Conservation (phyloP, 2,329 filamentous ascomycete species). For the Huntiella decipiens region DNA sequence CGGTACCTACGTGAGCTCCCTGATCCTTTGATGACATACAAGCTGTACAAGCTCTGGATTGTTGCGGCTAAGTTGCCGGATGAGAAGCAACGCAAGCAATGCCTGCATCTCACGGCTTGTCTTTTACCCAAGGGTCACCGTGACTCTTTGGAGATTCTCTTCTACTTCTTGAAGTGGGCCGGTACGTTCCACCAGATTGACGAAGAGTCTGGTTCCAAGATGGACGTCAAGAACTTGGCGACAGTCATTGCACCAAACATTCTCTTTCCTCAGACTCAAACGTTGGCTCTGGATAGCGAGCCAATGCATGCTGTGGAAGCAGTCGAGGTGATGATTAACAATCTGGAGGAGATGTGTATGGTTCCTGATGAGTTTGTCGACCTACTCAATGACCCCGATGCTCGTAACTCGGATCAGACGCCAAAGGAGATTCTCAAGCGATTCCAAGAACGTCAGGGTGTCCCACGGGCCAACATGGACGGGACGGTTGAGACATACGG, state of each 20-base stretch:
- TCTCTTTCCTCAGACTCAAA: conserved; percentile 51
- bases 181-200: conserved; percentile 95
- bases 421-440: conserved; percentile 94
- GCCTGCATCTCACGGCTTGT: conserved; percentile 81
- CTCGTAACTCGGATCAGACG: conserved; percentile 70
- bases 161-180: conserved; percentile 92
- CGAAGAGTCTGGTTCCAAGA: conserved; percentile 92
- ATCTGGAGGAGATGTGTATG: conserved; percentile 93
- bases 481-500: conserved; percentile 33
- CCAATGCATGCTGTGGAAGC: conserved; percentile 89
- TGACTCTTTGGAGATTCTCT: conserved; percentile 86
- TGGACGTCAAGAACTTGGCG: conserved; percentile 94
- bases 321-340: conserved; percentile 75
- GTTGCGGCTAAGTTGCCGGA: conserved; percentile 76
- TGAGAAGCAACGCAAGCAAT: conserved; percentile 60
- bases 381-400: conserved; percentile 61
- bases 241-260: conserved; percentile 97
- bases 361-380: conserved; percentile 84
- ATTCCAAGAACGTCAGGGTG: conserved; percentile 57
- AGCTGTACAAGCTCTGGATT: conserved; percentile 81
- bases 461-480: conserved; percentile 38
- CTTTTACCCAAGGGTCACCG: conserved; percentile 80
- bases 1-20: conserved; percentile 89
- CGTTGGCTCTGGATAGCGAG: conserved; percentile 55
- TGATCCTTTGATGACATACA: conserved; percentile 85